Percentiles rank a stretch among this genome's conserved stretches.
Evolutionary conservation across 1,139 yeast species (phyloP).

Genomic region (Hansenula sp.): DNA sequence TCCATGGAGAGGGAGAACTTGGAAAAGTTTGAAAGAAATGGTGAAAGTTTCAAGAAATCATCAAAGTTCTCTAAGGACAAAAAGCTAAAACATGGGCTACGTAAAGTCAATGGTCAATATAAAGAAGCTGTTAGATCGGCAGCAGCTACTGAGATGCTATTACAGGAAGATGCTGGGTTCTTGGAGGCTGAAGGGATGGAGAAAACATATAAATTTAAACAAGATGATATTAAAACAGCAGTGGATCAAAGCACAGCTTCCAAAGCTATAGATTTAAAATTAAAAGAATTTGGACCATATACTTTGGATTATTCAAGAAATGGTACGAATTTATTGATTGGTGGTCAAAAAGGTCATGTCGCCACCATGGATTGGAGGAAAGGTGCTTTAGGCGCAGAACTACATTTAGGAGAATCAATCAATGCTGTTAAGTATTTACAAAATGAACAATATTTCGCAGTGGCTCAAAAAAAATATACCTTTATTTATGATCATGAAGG

Average conservation of each 20-base stretch:
- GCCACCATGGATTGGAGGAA: constrained; percentile 96
- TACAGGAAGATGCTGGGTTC: constrained; percentile 81
- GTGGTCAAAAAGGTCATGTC: constrained; percentile 91
- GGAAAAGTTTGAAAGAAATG: constrained; percentile 25
- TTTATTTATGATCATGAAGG: constrained; percentile 92
- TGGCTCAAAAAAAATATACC: constrained; percentile 93
- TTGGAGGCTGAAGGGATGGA: constrained; percentile 95
- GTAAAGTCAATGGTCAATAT: constrained; percentile 67
- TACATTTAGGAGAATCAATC: constrained; percentile 84
- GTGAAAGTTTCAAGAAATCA: constrained; percentile 13
- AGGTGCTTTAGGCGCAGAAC: constrained; percentile 76
- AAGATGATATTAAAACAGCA: constrained; percentile 70
- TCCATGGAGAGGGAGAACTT: constrained; percentile 22
- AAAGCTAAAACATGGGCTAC: constrained; percentile 61
- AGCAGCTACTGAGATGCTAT: constrained; percentile 78
- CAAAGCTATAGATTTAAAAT: constrained; percentile 70
- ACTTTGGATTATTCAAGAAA: constrained; percentile 75
- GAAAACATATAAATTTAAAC: constrained; percentile 80
- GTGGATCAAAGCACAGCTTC: constrained; percentile 76
- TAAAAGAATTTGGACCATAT: constrained; percentile 87
- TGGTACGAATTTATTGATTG: constrained; percentile 80
- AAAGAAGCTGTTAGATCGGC: constrained; percentile 78
- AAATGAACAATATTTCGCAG: constrained; percentile 92
- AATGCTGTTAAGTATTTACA: constrained; percentile 88
- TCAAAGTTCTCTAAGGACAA: constrained; percentile 41